Conservation (phyloP, 2,329 filamentous ascomycete genomes). For the Aspergillus amoenus region DNA sequence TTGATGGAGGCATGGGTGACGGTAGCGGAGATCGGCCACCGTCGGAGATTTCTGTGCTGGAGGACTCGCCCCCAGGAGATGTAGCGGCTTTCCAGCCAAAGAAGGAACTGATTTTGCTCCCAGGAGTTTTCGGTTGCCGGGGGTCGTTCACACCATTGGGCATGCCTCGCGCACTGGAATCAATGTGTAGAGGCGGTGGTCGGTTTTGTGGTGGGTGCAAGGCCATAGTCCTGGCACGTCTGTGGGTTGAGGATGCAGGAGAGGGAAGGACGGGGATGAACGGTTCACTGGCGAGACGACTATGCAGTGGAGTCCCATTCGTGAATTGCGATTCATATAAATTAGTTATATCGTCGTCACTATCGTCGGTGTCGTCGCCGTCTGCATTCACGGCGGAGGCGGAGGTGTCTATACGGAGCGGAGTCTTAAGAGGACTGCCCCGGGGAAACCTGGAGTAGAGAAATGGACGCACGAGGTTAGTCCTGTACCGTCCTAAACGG, state of each 20-base stretch:
- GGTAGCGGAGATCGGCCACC: conserved; percentile 58
- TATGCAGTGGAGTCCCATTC: conserved; percentile 41
- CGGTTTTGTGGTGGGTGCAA: conserved; percentile 41
- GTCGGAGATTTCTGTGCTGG: conserved; percentile 64
- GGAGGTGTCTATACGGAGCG: conserved; percentile 35
- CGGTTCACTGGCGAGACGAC: conserved; percentile 45
- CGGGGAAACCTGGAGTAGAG: conserved; percentile 39
- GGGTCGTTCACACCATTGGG: conserved; percentile 31
- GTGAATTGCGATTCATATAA: conserved; percentile 27
- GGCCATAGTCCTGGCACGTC: conserved; percentile 44
- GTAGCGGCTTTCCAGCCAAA: conserved; percentile 64
- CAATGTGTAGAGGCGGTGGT: conserved; percentile 46
- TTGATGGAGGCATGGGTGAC: conserved; percentile 50
- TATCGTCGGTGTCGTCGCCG: conserved; percentile 30
- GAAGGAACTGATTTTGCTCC: conserved; percentile 62
- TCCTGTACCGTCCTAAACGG: conserved; percentile 19
- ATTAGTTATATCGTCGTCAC: conserved; percentile 28
- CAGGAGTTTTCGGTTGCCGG: conserved; percentile 51
- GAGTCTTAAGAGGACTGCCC: conserved; percentile 33
- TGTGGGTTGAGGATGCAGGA: conserved; percentile 56
- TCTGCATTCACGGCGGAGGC: conserved; percentile 23
- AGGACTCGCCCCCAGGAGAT: conserved; percentile 57
- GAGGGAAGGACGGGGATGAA: conserved; percentile 66
- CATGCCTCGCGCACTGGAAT: conserved; percentile 39
- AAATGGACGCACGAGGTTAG: conserved; percentile 27